These are phyloP conservation scores for Cladorrhinum samala DNA, from an alignment of 495 filamentous ascomycete genomes.

Conservation along the genomic window DNA sequence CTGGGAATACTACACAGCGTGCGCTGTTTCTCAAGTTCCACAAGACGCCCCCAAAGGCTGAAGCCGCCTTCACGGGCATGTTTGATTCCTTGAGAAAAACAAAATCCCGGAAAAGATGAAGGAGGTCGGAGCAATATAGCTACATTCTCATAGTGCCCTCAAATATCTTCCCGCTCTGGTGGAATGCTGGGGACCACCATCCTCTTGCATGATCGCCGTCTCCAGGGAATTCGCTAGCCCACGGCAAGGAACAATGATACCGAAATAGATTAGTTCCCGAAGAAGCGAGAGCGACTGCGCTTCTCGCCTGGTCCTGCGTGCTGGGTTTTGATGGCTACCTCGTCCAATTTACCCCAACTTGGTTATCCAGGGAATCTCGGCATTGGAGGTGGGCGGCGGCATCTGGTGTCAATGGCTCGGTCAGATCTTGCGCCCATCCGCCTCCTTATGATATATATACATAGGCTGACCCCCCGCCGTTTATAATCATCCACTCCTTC, in stretches of 20 bases:
- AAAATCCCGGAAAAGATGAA: neutral
- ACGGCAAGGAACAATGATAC: neutral
- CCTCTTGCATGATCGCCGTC: conserved; percentile 10
- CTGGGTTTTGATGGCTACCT: conserved; percentile 5
- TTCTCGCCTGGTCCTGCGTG: conserved; percentile 4
- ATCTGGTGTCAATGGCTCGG: neutral
- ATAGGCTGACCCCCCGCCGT: neutral
- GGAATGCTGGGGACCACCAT: conserved; percentile 11
- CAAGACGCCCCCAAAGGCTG: too few relatives aligned
- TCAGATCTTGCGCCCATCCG: conserved; percentile 8
- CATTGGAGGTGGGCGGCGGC: conserved; percentile 10
- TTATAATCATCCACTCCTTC: too few relatives aligned
- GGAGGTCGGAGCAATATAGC: neutral
- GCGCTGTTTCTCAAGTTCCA: too few relatives aligned
- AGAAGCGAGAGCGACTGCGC: neutral
- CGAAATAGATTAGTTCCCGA: conserved; percentile 11
- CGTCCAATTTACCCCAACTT: conserved; percentile 9
- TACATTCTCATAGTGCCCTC: too few relatives aligned
- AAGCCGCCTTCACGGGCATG: too few relatives aligned
- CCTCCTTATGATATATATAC: neutral
- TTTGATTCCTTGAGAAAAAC: too few relatives aligned
- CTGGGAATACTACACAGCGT: too few relatives aligned
- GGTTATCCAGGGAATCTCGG: conserved; percentile 2
- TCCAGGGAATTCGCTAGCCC: neutral
- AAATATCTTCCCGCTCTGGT: conserved; percentile 4